Base-by-base conservation (phyloP, 2,329 filamentous ascomycete genomes). In the Bimuria novae-zelandiae region DNA sequence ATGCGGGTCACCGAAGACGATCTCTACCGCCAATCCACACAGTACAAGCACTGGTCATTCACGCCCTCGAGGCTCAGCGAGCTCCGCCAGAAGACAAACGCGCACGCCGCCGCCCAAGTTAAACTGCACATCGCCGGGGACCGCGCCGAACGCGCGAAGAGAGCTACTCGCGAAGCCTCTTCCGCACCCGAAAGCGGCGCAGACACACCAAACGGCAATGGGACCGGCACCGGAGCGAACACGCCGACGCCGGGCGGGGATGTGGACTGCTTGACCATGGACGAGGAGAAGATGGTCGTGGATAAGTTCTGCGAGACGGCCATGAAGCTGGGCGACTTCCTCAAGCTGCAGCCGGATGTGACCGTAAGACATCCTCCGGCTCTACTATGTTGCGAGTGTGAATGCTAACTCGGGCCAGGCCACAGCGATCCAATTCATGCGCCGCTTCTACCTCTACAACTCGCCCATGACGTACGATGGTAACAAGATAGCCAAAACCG, bases 391-490 rank as follows among this genome's bases (percentile, higher is more conserved):
- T 8, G 35, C 16, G 42, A 46, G 53, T 5, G 11, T 10, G n/a
- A 6, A 2, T 32, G 42, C 46, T 54, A 27, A 53, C n/a, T 3
- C 17, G 12, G 35, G 3, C 41, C 46, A 85, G 82, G 86, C 89
- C 22, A 96, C 92, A 6, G 90, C 91, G 3, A 89, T 93, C 56
- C 86, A 95, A 68, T 97, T 95, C 72, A 83, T 99, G 55, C 89
- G 90, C 51, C 89, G 94, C 52, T 97, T 99, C 81, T 99, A 97
- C 78, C 83, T 96, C 32, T 93, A 89, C 68, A 96, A 97, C 76
- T 95, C 90, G 35, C 85, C 92, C 67, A 96, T 97, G 90, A 96
- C 92, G 25, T 97, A 99, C 71, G 90, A 93, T 57, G 93, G 92
- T 0, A 89, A 90, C 57, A 87, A 91, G 58, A 89, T 97, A 61